These are phyloP conservation scores for Coprinopsis strossmayeri DNA, from an alignment of 768 basidiomycete species.

Conservation along the genomic window DNA sequence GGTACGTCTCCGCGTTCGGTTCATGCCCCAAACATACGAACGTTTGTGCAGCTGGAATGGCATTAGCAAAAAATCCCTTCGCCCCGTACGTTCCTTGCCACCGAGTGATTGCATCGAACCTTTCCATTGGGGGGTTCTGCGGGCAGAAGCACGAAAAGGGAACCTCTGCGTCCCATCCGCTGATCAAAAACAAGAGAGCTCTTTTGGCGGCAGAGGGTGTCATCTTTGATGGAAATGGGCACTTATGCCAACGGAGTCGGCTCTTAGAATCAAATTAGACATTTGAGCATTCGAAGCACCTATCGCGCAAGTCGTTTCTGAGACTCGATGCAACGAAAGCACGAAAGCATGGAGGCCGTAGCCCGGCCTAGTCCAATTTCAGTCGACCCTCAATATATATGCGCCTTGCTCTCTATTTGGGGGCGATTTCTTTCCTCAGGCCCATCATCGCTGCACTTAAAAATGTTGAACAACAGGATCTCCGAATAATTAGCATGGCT, in stretches of 20 bases:
- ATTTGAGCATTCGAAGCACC: no score
- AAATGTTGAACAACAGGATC: no score
- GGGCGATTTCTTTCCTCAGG: no score
- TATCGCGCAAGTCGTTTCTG: no score
- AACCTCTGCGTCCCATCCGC: conserved; percentile 30
- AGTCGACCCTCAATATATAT: no score
- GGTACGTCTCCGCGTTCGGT: conserved; percentile 28
- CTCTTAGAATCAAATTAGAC: neutral
- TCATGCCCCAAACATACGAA: neutral
- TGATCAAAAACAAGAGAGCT: conserved; percentile 40
- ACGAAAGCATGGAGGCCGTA: no score
- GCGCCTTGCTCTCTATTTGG: no score
- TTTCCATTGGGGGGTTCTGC: conserved; percentile 56
- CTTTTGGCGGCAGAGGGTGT: conserved; percentile 51
- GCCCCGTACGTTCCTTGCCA: conserved; percentile 65
- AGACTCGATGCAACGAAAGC: no score
- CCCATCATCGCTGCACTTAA: no score
- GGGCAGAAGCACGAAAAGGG: conserved; percentile 50
- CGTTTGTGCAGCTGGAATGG: conserved; percentile 45
- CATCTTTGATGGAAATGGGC: conserved; percentile 37
- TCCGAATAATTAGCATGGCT: no score
- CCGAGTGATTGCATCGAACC: conserved; percentile 56
- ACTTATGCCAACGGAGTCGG: conserved; percentile 21
- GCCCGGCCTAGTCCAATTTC: no score
- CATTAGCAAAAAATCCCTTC: conserved; percentile 61